phyloP scores from a whole-genome alignment of 73 alveolate species.

The Diophrys sp. region DNA sequence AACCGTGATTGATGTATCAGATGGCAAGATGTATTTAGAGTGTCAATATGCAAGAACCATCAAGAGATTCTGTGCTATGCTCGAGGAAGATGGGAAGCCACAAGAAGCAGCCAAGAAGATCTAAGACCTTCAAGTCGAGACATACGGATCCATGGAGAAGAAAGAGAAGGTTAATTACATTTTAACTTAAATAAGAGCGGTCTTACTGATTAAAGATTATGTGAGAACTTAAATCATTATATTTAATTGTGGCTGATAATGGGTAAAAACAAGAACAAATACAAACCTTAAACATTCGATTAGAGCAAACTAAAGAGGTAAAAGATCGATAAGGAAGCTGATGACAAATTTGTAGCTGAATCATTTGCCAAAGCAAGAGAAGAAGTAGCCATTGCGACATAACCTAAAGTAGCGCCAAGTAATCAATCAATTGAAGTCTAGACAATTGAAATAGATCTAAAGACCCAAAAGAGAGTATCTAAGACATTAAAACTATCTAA shows the following conservation, averaged over 20 bases:
- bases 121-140: conserved; percentile 85
- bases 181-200: conserved; percentile 73
- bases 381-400: neutral
- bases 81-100: conserved; percentile 68
- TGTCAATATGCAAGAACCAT: conserved; percentile 74
- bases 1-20: conserved; percentile 62
- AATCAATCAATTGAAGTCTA: neutral
- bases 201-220: conserved; percentile 72
- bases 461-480: neutral
- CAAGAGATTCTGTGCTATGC: conserved; percentile 59
- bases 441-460: neutral
- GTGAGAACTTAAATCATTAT: conserved; percentile 73
- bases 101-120: conserved; percentile 82
- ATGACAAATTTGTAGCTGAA: neutral
- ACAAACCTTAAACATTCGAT: no score
- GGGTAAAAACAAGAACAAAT: no score
- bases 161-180: conserved; percentile 86
- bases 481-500: no score
- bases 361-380: neutral
- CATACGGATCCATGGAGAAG: conserved; percentile 88
- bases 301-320: no score
- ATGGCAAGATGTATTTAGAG: conserved; percentile 81
- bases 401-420: neutral
- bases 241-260: no score
- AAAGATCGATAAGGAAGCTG: neutral